A percentile compares a stretch with the other conserved stretches of the same genome.
These are phyloP conservation scores for Neophaeococcomyces aloes DNA, from an alignment of 2,329 filamentous ascomycete species.

Conservation along the genomic window DNA sequence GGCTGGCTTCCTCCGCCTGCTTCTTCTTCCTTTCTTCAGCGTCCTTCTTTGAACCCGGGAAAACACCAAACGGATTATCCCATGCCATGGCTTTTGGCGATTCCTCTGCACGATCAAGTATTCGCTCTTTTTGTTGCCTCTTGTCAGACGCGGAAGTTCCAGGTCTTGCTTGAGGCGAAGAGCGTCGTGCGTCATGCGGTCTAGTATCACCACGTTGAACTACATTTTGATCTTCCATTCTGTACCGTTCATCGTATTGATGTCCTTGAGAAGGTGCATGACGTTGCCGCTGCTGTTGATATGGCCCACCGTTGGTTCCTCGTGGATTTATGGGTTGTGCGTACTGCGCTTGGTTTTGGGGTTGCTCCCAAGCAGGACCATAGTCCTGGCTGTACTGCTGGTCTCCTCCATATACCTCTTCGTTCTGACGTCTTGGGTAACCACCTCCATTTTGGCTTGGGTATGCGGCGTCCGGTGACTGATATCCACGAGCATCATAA, in stretches of 20 bases:
- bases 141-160: slow-evolving; percentile 7
- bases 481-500: not conserved
- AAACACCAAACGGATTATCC: slow-evolving; percentile 41
- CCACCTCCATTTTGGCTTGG: not conserved
- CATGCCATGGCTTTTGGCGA: slow-evolving; percentile 31
- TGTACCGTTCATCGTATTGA: slow-evolving; percentile 20
- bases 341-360: not conserved
- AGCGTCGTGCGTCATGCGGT: slow-evolving; percentile 4
- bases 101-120: slow-evolving; percentile 18
- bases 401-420: slow-evolving; percentile 1
- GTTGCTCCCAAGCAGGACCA: not conserved
- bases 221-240: slow-evolving; percentile 8
- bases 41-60: slow-evolving; percentile 26
- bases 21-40: slow-evolving; percentile 29
- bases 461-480: not conserved
- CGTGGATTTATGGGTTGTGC: not conserved
- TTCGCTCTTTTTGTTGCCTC: slow-evolving; percentile 18
- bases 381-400: slow-evolving; percentile 2
- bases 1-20: slow-evolving; percentile 30
- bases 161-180: slow-evolving; percentile 8
- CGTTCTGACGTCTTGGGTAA: not conserved
- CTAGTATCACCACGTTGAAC: not conserved
- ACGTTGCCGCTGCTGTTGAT: not conserved
- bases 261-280: slow-evolving; percentile 11
- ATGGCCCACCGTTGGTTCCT: not conserved